Conservation (phyloP, 306 rosid genomes). For the Malus domestica region ASM211411v1 NC_041800.1:31518733-31519232, state of each 20-base stretch:
- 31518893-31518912: slow-evolving; percentile 23
- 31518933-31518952: not conserved
- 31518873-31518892: not conserved
- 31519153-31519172: not conserved
- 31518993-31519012: slow-evolving; percentile 30
- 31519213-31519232: slow-evolving; percentile 17
- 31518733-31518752: not conserved
- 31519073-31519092: slow-evolving; percentile 31
- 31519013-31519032: slow-evolving; percentile 19
- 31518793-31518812: slow-evolving; percentile 20
- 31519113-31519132: not conserved
- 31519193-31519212: not conserved
- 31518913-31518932: slow-evolving; percentile 3
- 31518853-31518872: slow-evolving; percentile 16
- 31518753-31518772: slow-evolving; percentile 16
- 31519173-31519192: not conserved
- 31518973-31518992: not conserved
- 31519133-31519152: slow-evolving; percentile 20
- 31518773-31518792: slow-evolving; percentile 19
- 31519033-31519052: slow-evolving; percentile 28
- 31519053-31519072: slow-evolving; percentile 33
- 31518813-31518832: slow-evolving; percentile 15
- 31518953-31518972: not conserved
- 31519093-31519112: not conserved
- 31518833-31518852: slow-evolving; percentile 1